Percentiles rank a stretch among this genome's conserved stretches.
Conservation (phyloP, 2,329 filamentous ascomycete species). For the Herpotrichia juniperi region DNA sequence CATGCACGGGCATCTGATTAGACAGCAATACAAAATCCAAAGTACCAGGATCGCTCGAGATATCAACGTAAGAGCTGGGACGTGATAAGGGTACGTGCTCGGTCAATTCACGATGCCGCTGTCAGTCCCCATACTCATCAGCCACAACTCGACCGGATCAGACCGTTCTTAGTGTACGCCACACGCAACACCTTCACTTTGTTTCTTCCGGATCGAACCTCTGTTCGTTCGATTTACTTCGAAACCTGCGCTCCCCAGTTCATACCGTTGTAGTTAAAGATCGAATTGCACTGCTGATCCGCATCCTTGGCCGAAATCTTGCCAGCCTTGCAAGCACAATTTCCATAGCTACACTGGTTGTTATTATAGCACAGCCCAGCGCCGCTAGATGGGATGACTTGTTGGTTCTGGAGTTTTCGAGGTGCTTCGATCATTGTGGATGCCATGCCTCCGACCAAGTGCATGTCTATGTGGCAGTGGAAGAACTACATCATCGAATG, state of each 20-base stretch:
- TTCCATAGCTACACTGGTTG: conserved; percentile 18
- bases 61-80: too few species aligned
- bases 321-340: conserved; percentile 24
- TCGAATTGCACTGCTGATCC: conserved; percentile 30
- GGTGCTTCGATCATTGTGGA: conserved; percentile 38
- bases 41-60: too few species aligned
- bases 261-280: conserved; percentile 22
- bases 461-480: conserved; percentile 43
- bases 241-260: neutral
- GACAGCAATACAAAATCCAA: too few species aligned
- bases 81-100: too few species aligned
- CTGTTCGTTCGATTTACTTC: too few species aligned
- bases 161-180: too few species aligned
- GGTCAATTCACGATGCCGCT: too few species aligned
- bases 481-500: conserved; percentile 21
- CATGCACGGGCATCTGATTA: too few species aligned
- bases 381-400: conserved; percentile 18
- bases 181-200: too few species aligned
- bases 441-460: conserved; percentile 38
- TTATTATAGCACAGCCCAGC: conserved; percentile 17
- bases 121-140: too few species aligned
- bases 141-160: too few species aligned
- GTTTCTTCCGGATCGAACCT: too few species aligned
- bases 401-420: conserved; percentile 17
- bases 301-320: conserved; percentile 22